These are phyloP conservation scores for Globisporangium okanoganense DNA, from an alignment of 352 stramenopile species.

Conservation along the genomic window DNA sequence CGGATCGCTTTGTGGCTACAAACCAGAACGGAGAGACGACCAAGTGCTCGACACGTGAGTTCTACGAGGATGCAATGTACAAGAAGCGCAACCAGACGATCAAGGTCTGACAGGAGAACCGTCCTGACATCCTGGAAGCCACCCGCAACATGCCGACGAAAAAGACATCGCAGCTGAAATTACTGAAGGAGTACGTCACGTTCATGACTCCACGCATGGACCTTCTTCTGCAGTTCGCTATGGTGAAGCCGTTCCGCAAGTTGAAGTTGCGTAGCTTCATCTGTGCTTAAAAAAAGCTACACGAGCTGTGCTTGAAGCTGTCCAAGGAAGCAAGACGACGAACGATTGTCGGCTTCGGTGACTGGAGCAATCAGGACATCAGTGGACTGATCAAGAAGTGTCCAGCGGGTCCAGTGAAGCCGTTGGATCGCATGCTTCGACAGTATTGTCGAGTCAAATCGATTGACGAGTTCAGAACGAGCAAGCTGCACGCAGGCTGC, in stretches of 20 bases:
- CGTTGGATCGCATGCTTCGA: constrained; percentile 5
- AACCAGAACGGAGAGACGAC: constrained; percentile 12
- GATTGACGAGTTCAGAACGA: background rate
- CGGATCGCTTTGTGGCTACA: constrained; percentile 15
- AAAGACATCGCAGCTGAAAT: constrained; percentile 11
- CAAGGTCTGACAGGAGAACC: constrained; percentile 7
- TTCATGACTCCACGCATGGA: constrained; percentile 15
- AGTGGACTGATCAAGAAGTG: constrained; percentile 16
- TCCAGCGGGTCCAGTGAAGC: constrained; percentile 3
- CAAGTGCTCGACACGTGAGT: constrained; percentile 8
- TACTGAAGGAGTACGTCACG: constrained; percentile 1
- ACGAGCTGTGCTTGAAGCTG: constrained; percentile 11
- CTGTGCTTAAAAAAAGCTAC: constrained; percentile 16
- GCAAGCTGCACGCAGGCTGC: constrained; percentile 5
- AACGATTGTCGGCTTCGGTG: constrained; percentile 15
- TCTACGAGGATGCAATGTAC: constrained; percentile 17
- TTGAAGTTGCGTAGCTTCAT: constrained; percentile 12
- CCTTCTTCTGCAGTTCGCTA: constrained; percentile 6
- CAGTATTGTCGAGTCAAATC: background rate
- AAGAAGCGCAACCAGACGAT: constrained; percentile 13
- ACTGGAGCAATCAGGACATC: constrained; percentile 15
- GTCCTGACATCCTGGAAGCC: background rate
- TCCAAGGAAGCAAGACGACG: background rate
- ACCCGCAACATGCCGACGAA: constrained; percentile 17
- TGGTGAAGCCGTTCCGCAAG: constrained; percentile 16